Percentiles rank a stretch among this genome's conserved stretches.
phyloP scores from a whole-genome alignment of 208 protist species.

The Trypanosoma rangeli region DNA sequence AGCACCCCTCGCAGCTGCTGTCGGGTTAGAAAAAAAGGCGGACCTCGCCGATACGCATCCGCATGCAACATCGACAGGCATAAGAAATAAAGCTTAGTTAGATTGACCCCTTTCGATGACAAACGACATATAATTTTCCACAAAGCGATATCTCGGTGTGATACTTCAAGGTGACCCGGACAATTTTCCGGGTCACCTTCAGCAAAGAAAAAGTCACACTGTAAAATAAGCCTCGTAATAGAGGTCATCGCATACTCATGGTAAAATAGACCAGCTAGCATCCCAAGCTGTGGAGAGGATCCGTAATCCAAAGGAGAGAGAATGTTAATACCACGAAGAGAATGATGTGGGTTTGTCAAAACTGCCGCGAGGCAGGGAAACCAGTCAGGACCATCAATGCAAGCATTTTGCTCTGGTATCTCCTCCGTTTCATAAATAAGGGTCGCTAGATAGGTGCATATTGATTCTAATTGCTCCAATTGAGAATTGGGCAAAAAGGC shows the following conservation, averaged over 20 bases:
- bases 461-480: slow-evolving; percentile 35
- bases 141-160: no score
- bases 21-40: slow-evolving; percentile 13
- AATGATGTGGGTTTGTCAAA: slow-evolving; percentile 47
- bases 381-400: slow-evolving; percentile 60
- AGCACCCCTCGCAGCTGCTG: slow-evolving; percentile 2
- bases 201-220: slow-evolving; percentile 1
- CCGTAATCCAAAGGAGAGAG: slow-evolving; percentile 35
- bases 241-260: slow-evolving; percentile 32
- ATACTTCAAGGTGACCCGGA: no score
- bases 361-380: slow-evolving; percentile 57
- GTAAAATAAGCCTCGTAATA: slow-evolving; percentile 44
- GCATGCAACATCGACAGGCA: not conserved
- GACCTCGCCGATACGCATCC: not conserved
- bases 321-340: slow-evolving; percentile 45
- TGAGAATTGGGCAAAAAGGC: slow-evolving; percentile 57
- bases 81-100: no score
- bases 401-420: slow-evolving; percentile 42
- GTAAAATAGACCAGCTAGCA: slow-evolving; percentile 62
- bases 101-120: no score
- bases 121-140: no score
- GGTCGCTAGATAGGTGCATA: slow-evolving; percentile 62
- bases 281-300: slow-evolving; percentile 63
- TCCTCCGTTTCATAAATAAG: slow-evolving; percentile 54
- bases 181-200: no score